phyloP scores from a whole-genome alignment of 345 rosid genomes.

The Eucalyptus shirleyi region DNA sequence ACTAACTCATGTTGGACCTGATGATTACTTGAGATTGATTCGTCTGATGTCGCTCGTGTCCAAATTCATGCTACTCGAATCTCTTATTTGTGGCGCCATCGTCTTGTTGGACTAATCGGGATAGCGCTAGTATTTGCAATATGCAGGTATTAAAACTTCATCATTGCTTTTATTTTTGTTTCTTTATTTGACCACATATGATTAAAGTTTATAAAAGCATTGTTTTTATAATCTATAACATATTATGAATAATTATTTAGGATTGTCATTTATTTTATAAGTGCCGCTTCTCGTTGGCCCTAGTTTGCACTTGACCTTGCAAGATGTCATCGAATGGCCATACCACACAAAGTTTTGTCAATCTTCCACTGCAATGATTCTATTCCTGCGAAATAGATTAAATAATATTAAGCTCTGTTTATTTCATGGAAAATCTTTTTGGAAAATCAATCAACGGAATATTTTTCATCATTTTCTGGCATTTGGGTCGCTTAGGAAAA shows the following conservation, averaged over 20 bases:
- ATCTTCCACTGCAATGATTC: not conserved
- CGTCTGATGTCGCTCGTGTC: not conserved
- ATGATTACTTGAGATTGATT: not conserved
- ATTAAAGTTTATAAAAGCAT: not conserved
- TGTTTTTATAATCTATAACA: not conserved
- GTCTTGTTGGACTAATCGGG: not conserved
- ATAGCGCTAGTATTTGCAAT: not conserved
- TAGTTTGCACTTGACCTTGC: not conserved
- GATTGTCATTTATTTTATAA: not conserved
- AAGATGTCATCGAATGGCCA: not conserved
- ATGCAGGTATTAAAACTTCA: not conserved
- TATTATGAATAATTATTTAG: not conserved
- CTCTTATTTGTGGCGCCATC: not conserved
- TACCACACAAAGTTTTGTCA: too few species aligned
- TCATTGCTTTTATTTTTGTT: not conserved
- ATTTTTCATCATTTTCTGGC: too few species aligned
- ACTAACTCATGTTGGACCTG: not conserved
- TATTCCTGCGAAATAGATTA: not conserved
- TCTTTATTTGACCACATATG: not conserved
- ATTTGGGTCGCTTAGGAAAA: not conserved
- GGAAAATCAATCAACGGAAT: accelerated
- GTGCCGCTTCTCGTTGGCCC: not conserved
- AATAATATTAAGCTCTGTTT: not conserved
- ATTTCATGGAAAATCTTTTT: accelerated
- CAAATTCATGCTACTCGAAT: not conserved